Percentiles rank a stretch among this genome's conserved stretches.
Conservation (phyloP, 768 basidiomycete species). For the Collybia sordida region DNA sequence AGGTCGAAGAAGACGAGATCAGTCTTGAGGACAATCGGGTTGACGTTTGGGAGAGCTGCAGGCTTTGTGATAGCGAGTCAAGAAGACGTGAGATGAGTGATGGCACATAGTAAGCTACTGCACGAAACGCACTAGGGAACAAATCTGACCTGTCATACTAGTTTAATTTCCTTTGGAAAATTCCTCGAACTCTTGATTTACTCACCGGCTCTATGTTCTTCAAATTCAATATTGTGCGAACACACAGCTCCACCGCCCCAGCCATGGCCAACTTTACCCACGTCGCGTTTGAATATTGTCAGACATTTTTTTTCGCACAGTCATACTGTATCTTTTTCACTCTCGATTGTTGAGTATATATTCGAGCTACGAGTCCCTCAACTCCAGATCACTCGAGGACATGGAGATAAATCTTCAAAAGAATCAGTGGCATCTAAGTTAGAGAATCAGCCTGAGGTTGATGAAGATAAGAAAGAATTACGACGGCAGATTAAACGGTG, state of each 20-base stretch:
- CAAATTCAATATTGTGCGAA: conserved; percentile 43
- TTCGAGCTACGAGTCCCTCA: conserved; percentile 63
- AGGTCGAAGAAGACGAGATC: conserved; percentile 7
- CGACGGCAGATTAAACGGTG: conserved; percentile 60
- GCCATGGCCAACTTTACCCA: conserved; percentile 21
- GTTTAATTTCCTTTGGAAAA: conserved; percentile 57
- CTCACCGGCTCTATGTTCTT: conserved; percentile 32
- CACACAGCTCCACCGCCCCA: conserved; percentile 38
- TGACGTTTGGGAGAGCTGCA: conserved; percentile 50
- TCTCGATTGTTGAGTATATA: conserved; percentile 50
- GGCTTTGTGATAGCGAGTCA: conserved; percentile 40
- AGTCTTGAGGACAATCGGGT: conserved; percentile 23
- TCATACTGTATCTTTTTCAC: conserved; percentile 38
- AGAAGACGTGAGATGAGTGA: conserved; percentile 36
- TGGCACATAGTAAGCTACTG: conserved; percentile 49
- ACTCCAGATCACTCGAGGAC: conserved; percentile 48
- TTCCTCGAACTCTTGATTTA: conserved; percentile 55
- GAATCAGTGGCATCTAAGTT: background rate
- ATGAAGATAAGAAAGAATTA: conserved; percentile 45
- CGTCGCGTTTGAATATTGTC: conserved; percentile 2
- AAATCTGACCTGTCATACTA: conserved; percentile 14
- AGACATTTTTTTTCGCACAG: background rate
- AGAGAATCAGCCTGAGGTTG: background rate
- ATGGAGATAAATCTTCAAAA: conserved; percentile 10
- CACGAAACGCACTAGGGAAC: background rate